Evolutionary conservation across 306 rosid genomes (phyloP), one percentile per base, ranked within the genome.

Genomic region (Fragaria nilgerrensis): DNA sequence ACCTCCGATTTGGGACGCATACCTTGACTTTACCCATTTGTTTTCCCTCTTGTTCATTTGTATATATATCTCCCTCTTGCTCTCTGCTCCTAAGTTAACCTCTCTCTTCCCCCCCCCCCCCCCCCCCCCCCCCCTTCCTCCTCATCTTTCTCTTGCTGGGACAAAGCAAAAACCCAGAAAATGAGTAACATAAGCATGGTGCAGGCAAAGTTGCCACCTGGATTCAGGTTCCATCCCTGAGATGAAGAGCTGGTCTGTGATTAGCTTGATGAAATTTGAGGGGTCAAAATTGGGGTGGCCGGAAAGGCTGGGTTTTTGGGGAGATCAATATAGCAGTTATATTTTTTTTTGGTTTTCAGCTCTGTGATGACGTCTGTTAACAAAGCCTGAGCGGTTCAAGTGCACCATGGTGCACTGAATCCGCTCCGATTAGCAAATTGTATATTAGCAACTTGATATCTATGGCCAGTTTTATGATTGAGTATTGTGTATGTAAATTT

Each of bases 161-260:
- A 72, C 34, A 39, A 37, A 47, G 52, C 13, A 56, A 25, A 68
- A 9, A 37, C 37, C 7, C 5, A 1, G 17, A 68, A 70, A 93
- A 90, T 92, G 73, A 87, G 93, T 75, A 91, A 81, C 84, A 88
- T 93, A 88, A 88, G 93, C 90, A 78, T 84, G 86, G 98, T 93
- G 39, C 96, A 93, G 85, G 88, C 96, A 62, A 88, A 86, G 69
- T 62, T 93, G 44, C 98, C 98, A 56, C 97, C 96, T 4, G 98
- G 98, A 34, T 93, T 93, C 75, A 86, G 98, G 84, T 93, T 93
- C 79, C 98, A 93, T 87, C 98, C 98, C 1, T 88, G 84, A 83
- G 98, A 93, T 78, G 98, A 93, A 82, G 96, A 93, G 9, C 92
- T 93, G 44, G 98, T 93, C 0, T 93, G 93, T 81, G 96, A 91